Percentiles rank a stretch among this genome's conserved stretches.
Evolutionary conservation across 306 rosid genomes (phyloP).

Genomic region (Boehmeria nivea): DNA sequence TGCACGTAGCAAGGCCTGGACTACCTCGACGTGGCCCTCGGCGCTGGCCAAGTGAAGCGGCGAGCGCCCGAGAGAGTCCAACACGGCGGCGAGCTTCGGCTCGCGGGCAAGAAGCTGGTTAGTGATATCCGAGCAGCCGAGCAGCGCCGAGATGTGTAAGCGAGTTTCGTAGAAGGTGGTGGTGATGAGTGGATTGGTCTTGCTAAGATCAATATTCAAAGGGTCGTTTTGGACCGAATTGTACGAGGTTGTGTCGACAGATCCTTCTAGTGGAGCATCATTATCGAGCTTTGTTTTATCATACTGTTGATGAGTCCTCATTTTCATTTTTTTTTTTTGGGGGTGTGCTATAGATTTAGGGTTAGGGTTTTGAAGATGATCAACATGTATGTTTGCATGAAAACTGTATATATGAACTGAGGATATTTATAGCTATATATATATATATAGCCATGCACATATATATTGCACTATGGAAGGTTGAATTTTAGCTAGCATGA

Average conservation of each 20-base stretch:
- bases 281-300: no score
- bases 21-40: conserved; percentile 11
- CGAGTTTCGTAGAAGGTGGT: conserved; percentile 15
- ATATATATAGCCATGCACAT: no score
- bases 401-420: no score
- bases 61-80: background rate
- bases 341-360: no score
- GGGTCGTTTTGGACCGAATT: conserved; percentile 4
- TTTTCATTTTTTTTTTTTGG: no score
- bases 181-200: conserved; percentile 14
- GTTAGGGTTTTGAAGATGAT: no score
- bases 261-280: conserved; percentile 2
- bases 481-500: no score
- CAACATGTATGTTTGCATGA: no score
- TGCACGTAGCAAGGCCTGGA: background rate
- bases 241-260: background rate
- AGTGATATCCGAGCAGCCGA: conserved; percentile 8
- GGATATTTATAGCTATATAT: no score
- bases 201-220: background rate
- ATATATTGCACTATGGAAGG: no score
- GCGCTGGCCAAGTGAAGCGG: conserved; percentile 25
- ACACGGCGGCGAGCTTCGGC: background rate
- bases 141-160: conserved; percentile 9
- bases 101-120: background rate
- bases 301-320: no score